Conservation (phyloP, 352 stramenopile genomes). For the Globisporangium spiculum region DNA sequence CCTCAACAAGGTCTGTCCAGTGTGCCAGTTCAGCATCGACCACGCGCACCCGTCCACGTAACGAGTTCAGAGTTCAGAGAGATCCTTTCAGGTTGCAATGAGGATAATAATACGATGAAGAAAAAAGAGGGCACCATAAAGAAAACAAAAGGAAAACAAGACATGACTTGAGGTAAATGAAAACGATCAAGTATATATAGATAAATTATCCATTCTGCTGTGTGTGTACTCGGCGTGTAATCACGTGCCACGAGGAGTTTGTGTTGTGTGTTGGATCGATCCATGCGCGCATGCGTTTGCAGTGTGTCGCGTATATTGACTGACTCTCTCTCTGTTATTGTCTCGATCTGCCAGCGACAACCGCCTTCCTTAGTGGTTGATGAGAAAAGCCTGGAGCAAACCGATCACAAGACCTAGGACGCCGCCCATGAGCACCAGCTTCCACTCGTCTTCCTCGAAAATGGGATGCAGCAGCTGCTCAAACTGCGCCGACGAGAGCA, state of each 20-base stretch:
- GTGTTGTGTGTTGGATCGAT: background rate
- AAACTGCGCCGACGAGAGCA: conserved; percentile 88
- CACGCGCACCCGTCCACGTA: conserved; percentile 17
- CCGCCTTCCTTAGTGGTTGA: conserved; percentile 64
- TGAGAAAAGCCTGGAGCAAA: conserved; percentile 89
- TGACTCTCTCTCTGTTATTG: background rate
- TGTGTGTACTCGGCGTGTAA: conserved; percentile 4
- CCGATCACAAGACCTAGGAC: conserved; percentile 91
- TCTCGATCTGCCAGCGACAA: background rate
- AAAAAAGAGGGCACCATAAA: too few relatives aligned
- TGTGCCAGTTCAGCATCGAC: conserved; percentile 86
- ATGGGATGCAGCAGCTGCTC: conserved; percentile 96
- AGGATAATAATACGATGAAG: too few relatives aligned
- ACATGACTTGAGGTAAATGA: background rate
- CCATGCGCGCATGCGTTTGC: background rate
- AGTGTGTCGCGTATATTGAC: background rate
- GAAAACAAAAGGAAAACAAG: too few relatives aligned
- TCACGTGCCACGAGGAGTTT: conserved; percentile 12
- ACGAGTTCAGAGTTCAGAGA: conserved; percentile 9
- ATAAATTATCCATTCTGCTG: conserved; percentile 47
- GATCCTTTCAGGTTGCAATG: background rate
- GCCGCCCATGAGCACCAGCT: conserved; percentile 96
- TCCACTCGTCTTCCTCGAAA: conserved; percentile 99
- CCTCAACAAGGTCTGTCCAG: conserved; percentile 91
- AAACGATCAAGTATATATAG: conserved; percentile 36